Evolutionary conservation across 306 rosid species (phyloP), one percentile per base, ranked within the genome.

Genomic region (Mimosa bimucronata): DNA sequence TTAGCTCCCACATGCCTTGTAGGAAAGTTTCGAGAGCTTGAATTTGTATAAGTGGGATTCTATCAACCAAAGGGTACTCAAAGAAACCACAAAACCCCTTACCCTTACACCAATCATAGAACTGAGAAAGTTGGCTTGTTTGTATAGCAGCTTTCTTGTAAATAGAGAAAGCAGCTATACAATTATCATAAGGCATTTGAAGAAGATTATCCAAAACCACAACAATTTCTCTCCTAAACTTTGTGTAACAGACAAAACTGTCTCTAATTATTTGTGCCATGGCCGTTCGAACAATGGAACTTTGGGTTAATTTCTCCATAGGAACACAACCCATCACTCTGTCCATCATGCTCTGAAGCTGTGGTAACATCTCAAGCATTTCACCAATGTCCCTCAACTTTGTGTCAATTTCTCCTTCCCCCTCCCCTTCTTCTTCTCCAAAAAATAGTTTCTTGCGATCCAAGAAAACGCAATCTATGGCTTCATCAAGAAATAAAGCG

Each of bases 321-420:
- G 97, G 97, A 26, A 83, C 76, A 74, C 98, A 94, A 21, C 86
- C 91, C 83, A 92, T 92, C 12, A 78, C 92, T 45, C 88, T 85
- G 13, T 92, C 98, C 15, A 88, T 88, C 6, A 92, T 70, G 68
- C 80, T 86, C 14, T 89, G 98, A 0, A 94, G 75, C 42, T 88
- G 92, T n/a, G 97, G 92, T 53, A 91, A 66, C 13, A 81, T 38
- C 68, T 92, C 97, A 52, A 94, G 88, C 58, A 70, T 71, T 77
- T 82, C 71, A 9, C 86, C 82, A 13, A 92, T 73, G 82, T 85
- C 88, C 21, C 50, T 85, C 88, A 88, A 87, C 73, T 83, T 90
- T 8, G 77, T 23, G 9, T 48, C 31, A 14, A 44, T 58, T 34
- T 29, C 50, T 50, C 21, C 57, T 71, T 44, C 82, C 9, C 41